These are phyloP conservation scores for Ogataea zsoltii DNA, from an alignment of 805 yeast genomes.

Conservation along the genomic window DNA sequence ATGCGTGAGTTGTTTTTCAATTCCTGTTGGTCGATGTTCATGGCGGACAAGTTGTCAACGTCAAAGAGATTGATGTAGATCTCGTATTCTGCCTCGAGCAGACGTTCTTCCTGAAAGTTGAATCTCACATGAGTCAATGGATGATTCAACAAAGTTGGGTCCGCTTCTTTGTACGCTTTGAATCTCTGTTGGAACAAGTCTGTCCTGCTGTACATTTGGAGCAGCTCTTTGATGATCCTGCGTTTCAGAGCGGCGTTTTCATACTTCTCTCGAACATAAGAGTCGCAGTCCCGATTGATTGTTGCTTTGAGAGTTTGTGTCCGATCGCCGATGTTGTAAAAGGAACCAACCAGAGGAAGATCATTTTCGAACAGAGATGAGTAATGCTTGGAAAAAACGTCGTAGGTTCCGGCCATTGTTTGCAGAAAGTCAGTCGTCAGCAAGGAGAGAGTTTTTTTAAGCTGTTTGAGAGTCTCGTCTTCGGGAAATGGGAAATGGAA, in stretches of 20 bases:
- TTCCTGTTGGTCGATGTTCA: too few relatives aligned
- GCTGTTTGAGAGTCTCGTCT: not conserved
- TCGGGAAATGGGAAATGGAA: conserved; percentile 1
- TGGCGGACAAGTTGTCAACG: too few relatives aligned
- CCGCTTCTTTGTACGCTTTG: not conserved
- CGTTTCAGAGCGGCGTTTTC: not conserved
- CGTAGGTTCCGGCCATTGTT: too few relatives aligned
- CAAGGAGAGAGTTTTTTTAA: too few relatives aligned
- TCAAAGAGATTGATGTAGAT: too few relatives aligned
- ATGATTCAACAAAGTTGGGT: too few relatives aligned
- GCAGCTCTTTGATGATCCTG: not conserved
- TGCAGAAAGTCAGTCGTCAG: too few relatives aligned
- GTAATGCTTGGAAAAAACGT: too few relatives aligned
- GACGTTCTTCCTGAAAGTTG: too few relatives aligned
- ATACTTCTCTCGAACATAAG: not conserved
- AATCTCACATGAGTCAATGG: too few relatives aligned
- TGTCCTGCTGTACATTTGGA: not conserved
- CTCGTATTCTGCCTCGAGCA: too few relatives aligned
- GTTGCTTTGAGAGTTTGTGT: not conserved
- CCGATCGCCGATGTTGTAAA: not conserved
- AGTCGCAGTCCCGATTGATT: not conserved
- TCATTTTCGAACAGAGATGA: not conserved
- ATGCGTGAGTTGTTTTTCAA: too few relatives aligned
- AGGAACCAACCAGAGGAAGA: conserved; percentile 1
- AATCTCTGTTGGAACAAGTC: not conserved